These are phyloP conservation scores for Polytrichum formosum DNA, from an alignment of 225 moss, liverwort and hornwort genomes.

Conservation along the genomic window DNA sequence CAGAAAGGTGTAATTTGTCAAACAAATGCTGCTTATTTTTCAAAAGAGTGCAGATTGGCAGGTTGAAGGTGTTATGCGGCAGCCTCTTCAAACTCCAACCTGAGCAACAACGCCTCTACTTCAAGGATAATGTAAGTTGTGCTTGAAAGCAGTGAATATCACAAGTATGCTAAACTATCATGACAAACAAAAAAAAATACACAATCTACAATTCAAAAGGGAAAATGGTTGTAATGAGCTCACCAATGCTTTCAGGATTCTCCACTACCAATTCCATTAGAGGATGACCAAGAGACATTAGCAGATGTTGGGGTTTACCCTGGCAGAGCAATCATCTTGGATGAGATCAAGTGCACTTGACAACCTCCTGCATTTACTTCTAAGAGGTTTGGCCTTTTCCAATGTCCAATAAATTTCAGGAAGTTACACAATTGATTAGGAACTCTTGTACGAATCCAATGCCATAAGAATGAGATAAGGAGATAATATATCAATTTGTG, in stretches of 20 bases:
- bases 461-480: too few species aligned
- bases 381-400: too few species aligned
- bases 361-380: too few species aligned
- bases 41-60: constrained; percentile 26
- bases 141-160: too few species aligned
- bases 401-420: too few species aligned
- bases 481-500: too few species aligned
- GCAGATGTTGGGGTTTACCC: constrained; percentile 31
- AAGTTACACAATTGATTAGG: too few species aligned
- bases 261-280: constrained; percentile 31
- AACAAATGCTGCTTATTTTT: not conserved
- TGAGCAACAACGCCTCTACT: constrained; percentile 26
- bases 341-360: constrained; percentile 6
- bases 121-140: constrained; percentile 29
- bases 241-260: constrained; percentile 22
- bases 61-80: constrained; percentile 33
- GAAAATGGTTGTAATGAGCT: too few species aligned
- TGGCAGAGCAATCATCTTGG: constrained; percentile 20
- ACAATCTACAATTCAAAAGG: not conserved
- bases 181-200: too few species aligned
- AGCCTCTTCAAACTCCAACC: constrained; percentile 23
- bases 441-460: too few species aligned
- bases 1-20: too few species aligned
- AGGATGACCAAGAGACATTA: constrained; percentile 33
- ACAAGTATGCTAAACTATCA: too few species aligned